Evolutionary conservation across 768 basidiomycete genomes (phyloP).

Genomic region (Serpula lacrymans): DNA sequence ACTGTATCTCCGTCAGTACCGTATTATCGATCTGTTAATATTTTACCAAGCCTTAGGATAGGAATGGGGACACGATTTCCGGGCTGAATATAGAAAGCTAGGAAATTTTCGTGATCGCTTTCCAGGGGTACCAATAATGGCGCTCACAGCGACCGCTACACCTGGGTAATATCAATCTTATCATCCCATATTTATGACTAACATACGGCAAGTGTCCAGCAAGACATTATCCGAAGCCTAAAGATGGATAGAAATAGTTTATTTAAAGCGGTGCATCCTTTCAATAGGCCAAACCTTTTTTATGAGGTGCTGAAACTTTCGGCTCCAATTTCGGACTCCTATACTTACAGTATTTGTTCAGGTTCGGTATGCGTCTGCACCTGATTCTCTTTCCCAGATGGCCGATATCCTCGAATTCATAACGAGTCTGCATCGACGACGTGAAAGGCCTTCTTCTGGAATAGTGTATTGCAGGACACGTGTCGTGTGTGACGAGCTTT

Average conservation of each 20-base stretch:
- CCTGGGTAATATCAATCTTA: constrained; percentile 38
- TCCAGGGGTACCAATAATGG: constrained; percentile 78
- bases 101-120: constrained; percentile 68
- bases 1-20: constrained; percentile 72
- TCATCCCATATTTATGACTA: neutral
- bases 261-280: constrained; percentile 68
- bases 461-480: constrained; percentile 78
- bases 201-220: constrained; percentile 72
- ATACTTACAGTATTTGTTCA: constrained; percentile 20
- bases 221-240: constrained; percentile 67
- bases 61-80: constrained; percentile 88
- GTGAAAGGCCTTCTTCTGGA: constrained; percentile 60
- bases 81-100: constrained; percentile 67
- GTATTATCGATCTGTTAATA: neutral
- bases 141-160: constrained; percentile 82
- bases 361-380: constrained; percentile 62
- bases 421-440: constrained; percentile 52
- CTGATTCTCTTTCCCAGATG: constrained; percentile 54
- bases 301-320: constrained; percentile 56
- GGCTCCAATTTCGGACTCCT: neutral
- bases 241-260: constrained; percentile 55
- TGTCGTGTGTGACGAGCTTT: constrained; percentile 63
- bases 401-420: constrained; percentile 67
- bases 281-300: constrained; percentile 76
- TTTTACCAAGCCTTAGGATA: constrained; percentile 19